Base-by-base conservation (phyloP, 1,284 basidiomycete species). In the Apiotrichum montevideense region DNA sequence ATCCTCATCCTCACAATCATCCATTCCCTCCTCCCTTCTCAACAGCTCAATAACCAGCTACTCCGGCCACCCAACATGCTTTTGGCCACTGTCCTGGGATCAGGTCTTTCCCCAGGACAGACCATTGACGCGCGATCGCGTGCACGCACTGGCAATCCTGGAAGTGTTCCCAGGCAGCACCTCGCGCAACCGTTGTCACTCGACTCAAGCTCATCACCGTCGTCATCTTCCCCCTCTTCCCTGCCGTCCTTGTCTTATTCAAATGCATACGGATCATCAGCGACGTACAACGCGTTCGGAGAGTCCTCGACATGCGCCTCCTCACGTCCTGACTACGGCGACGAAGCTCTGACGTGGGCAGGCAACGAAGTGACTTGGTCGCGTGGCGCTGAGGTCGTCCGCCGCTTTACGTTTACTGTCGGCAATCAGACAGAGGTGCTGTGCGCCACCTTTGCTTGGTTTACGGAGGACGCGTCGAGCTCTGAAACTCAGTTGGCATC, bases 271-370 rank as follows among this genome's bases (percentile, higher is more conserved):
- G 21, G 21, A 21, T 21, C 21, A 21, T 21, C 21, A 21, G 21
- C 21, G 21, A 21, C 43, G 29, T 49, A 34, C 10, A 29, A 14
- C 41, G 6, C 41, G 41, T 39, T 39, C 37, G 37, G 37, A 8
- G 37, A 21, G 21, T 13, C 37, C 37, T 39, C 13, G 37, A 39
- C 37, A 39, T 29, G 10, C 10, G 14, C 11, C 10, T 9, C 32
- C 5, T 39, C 53, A 14, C 46, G 34, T n/a, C 15, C 14, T 33
- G 35, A 44, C 50, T 14, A 56, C 14, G 59, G 56, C 40, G 79
- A 80, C 52, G 80, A 83, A 56, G 79, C 81, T 59, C 77, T 94
- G 6, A 80, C 82, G 5, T 94, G 90, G 90, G 84, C 85, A 62
- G 80, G 80, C 13, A 78, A 79, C 56, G 83, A 81, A 10, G 85